A percentile compares a stretch with the other conserved stretches of the same genome.
phyloP scores from a whole-genome alignment of 2,329 filamentous ascomycete species.

The Orbilia quercus region DNA sequence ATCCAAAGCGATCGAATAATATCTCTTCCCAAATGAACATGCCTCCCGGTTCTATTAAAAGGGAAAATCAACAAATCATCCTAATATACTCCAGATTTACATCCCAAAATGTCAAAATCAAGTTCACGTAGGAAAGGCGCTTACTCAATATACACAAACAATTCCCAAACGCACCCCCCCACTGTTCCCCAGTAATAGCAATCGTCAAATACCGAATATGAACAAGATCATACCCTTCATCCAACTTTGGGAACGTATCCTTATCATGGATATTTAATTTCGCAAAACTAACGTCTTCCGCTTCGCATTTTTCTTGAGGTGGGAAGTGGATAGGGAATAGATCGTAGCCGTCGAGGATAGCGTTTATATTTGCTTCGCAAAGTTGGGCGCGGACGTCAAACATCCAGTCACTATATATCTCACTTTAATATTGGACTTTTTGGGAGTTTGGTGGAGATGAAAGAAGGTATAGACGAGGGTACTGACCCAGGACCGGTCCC shows the following conservation, averaged over 20 bases:
- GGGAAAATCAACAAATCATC: neutral
- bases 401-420: constrained; percentile 23
- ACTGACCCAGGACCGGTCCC: constrained; percentile 25
- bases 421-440: neutral
- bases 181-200: constrained; percentile 10
- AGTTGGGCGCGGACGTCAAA: constrained; percentile 22
- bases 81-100: too few relatives aligned
- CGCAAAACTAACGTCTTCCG: constrained; percentile 4
- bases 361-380: neutral
- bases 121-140: neutral
- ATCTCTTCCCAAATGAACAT: constrained; percentile 30
- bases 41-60: constrained; percentile 18
- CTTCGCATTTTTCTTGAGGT: constrained; percentile 7
- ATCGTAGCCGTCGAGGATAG: constrained; percentile 28
- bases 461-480: too few relatives aligned
- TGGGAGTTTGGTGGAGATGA: neutral
- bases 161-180: constrained; percentile 10
- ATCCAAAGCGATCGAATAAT: constrained; percentile 14
- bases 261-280: constrained; percentile 34
- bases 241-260: constrained; percentile 13
- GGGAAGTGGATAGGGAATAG: constrained; percentile 30
- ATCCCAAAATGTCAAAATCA: too few relatives aligned
- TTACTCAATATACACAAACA: constrained; percentile 10
- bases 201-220: constrained; percentile 29
- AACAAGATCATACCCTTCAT: constrained; percentile 27